A percentile compares a stretch with the other conserved stretches of the same genome.
These are phyloP conservation scores for Blastosporella zonata DNA, from an alignment of 1,284 basidiomycete species.

Conservation along the genomic window DNA sequence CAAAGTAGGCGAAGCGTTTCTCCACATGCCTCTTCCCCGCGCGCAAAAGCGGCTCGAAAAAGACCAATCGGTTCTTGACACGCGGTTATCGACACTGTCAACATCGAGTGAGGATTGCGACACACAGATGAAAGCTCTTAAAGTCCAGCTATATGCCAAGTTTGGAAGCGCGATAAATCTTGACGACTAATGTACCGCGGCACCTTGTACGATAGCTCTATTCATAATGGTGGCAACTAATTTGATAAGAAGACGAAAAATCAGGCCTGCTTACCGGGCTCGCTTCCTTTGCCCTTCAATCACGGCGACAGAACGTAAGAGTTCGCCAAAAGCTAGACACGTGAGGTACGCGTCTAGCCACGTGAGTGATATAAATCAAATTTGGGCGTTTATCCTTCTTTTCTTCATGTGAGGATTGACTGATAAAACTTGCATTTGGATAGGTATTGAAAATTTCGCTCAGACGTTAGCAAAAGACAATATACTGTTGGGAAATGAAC, in stretches of 20 bases:
- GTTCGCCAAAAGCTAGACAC: no score
- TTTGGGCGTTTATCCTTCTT: no score
- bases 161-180: constrained; percentile 94
- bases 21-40: constrained; percentile 69
- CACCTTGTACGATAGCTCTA: constrained; percentile 1
- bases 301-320: not conserved
- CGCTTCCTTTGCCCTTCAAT: not conserved
- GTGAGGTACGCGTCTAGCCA: no score
- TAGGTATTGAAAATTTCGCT: no score
- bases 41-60: constrained; percentile 76
- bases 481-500: no score
- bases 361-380: no score
- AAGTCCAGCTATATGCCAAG: constrained; percentile 86
- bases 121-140: constrained; percentile 85
- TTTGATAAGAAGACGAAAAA: not conserved
- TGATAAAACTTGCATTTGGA: no score
- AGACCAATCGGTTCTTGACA: constrained; percentile 63
- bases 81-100: constrained; percentile 56
- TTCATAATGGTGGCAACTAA: not conserved
- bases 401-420: no score
- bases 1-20: constrained; percentile 87
- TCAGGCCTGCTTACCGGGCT: not conserved
- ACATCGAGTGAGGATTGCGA: constrained; percentile 70
- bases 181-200: constrained; percentile 37
- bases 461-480: no score